These are phyloP conservation scores for Cichorium intybus DNA, from an alignment of 140 eudicot genomes.

Conservation along the genomic window DNA sequence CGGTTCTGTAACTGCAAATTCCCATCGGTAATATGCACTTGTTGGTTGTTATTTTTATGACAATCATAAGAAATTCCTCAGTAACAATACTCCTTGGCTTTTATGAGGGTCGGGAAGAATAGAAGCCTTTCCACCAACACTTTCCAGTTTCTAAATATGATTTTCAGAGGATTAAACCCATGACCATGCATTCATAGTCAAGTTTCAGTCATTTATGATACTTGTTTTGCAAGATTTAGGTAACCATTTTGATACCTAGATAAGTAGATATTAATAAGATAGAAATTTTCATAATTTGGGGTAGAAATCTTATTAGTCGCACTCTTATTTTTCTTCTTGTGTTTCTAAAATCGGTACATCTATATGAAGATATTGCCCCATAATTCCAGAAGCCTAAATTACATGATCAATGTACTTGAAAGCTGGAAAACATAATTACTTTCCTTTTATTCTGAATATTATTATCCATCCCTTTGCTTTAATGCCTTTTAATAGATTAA, in stretches of 20 bases:
- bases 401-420: neutral
- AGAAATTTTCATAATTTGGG: too few species aligned
- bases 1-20: too few species aligned
- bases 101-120: too few species aligned
- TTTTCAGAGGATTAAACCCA: too few species aligned
- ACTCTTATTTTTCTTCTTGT: neutral
- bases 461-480: neutral
- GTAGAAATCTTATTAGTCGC: neutral
- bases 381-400: slow-evolving; percentile 1
- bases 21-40: neutral
- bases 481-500: neutral
- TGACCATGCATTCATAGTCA: too few species aligned
- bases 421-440: too few species aligned
- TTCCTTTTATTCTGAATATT: neutral
- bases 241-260: slow-evolving; percentile 4
- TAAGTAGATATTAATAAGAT: neutral
- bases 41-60: neutral
- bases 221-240: neutral
- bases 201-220: too few species aligned
- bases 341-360: neutral
- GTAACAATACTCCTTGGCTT: too few species aligned
- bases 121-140: too few species aligned
- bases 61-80: too few species aligned
- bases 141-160: too few species aligned
- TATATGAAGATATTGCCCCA: too few species aligned